Evolutionary conservation across 139 green algal species (phyloP).

Genomic region (Volvox africanus): DNA sequence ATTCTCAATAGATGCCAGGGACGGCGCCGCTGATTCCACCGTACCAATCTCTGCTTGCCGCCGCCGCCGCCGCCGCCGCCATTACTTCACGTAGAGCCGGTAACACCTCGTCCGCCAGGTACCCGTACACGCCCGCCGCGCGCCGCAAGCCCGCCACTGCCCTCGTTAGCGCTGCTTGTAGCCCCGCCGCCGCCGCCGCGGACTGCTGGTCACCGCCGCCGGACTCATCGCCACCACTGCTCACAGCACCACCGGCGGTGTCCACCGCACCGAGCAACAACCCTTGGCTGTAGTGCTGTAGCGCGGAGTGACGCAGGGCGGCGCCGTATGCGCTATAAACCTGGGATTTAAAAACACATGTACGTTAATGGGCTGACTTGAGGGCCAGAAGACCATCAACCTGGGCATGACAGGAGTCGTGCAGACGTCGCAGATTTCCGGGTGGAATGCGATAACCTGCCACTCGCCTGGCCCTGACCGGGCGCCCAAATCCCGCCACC

Average conservation of each 20-base stretch:
- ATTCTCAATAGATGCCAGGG: not conserved
- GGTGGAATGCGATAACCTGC: too few relatives aligned
- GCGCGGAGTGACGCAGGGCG: slow-evolving; percentile 10
- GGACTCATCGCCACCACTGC: not conserved
- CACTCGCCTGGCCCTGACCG: too few relatives aligned
- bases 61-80: not conserved
- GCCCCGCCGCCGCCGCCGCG: not conserved
- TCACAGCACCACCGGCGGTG: not conserved
- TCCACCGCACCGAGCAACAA: not conserved
- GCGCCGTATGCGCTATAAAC: slow-evolving; percentile 20
- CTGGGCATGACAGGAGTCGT: too few relatives aligned
- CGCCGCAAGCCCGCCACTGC: slow-evolving; percentile 18
- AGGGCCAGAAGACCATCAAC: too few relatives aligned
- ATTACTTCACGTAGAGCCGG: not conserved
- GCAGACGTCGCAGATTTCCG: too few relatives aligned
- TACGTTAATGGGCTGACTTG: too few relatives aligned
- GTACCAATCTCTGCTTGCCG: not conserved
- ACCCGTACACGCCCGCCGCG: slow-evolving; percentile 31
- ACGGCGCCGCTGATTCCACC: too few relatives aligned
- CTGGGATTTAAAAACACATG: not conserved
- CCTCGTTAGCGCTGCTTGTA: not conserved
- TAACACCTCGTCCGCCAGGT: slow-evolving; percentile 16
- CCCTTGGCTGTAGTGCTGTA: not conserved
- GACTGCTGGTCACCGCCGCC: not conserved
- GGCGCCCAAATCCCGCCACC: too few relatives aligned